Conservation (phyloP, 805 yeast genomes). For the Metschnikowia continentalis region DNA sequence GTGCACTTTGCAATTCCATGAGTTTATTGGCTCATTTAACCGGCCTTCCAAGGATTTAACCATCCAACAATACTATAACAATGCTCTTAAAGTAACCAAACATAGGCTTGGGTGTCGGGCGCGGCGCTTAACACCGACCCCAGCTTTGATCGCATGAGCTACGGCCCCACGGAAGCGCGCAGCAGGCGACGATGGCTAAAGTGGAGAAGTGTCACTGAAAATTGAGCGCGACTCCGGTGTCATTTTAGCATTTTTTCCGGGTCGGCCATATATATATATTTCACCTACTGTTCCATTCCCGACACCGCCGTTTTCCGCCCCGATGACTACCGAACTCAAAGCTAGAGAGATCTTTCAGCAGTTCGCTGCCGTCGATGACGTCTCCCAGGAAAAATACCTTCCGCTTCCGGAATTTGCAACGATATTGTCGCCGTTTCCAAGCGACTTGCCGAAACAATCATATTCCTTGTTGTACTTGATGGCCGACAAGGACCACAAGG, state of each 20-base stretch:
- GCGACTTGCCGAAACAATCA: conserved; percentile 36
- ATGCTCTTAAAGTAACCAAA: background rate
- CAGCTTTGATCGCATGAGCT: conserved; percentile 5
- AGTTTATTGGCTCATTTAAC: background rate
- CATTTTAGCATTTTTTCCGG: conserved; percentile 3
- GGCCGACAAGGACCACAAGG: conserved; percentile 70
- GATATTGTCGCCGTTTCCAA: conserved; percentile 38
- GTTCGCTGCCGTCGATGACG: conserved; percentile 28
- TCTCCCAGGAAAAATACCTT: conserved; percentile 22
- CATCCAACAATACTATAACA: background rate
- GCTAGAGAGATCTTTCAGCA: conserved; percentile 35
- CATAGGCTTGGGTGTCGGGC: background rate
- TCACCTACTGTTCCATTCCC: background rate
- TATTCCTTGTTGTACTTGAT: conserved; percentile 64
- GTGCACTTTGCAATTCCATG: no score
- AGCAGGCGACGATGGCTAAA: background rate
- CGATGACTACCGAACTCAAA: conserved; percentile 17
- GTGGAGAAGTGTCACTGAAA: conserved; percentile 4
- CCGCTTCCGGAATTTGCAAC: conserved; percentile 35
- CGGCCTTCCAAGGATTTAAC: background rate
- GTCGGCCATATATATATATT: conserved; percentile 2
- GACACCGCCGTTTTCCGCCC: conserved; percentile 1
- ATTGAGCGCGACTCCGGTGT: conserved; percentile 6
- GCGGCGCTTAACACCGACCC: conserved; percentile 4
- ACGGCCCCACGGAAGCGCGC: conserved; percentile 6